phyloP scores from a whole-genome alignment of 345 rosid genomes.

The Sonneratia alba region DNA sequence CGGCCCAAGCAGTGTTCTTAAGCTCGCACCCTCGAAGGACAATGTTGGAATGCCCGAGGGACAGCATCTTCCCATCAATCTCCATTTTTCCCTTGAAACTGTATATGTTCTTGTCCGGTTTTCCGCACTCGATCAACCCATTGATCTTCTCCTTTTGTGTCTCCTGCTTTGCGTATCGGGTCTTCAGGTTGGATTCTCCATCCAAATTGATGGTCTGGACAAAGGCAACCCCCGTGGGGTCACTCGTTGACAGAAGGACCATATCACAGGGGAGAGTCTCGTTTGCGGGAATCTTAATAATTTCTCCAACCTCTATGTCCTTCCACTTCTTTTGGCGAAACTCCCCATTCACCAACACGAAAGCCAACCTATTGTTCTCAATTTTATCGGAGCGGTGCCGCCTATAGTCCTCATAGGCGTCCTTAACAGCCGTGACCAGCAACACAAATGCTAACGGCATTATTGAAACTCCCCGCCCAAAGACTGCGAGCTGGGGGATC shows the following conservation, averaged over 20 bases:
- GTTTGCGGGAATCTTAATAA: constrained; percentile 59
- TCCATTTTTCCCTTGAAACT: constrained; percentile 90
- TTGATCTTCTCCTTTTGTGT: constrained; percentile 52
- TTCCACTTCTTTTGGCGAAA: constrained; percentile 74
- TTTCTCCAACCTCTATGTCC: constrained; percentile 70
- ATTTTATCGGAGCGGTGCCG: constrained; percentile 77
- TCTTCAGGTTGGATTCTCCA: constrained; percentile 91
- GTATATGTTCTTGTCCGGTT: constrained; percentile 88
- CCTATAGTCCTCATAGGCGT: constrained; percentile 90
- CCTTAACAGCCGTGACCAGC: constrained; percentile 84
- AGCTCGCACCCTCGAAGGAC: constrained; percentile 90
- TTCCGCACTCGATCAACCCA: constrained; percentile 83
- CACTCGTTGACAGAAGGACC: constrained; percentile 86
- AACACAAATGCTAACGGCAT: constrained; percentile 86
- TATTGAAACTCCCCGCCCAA: constrained; percentile 83
- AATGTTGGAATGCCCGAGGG: constrained; percentile 93
- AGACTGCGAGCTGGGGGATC: constrained; percentile 94
- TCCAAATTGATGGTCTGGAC: constrained; percentile 93
- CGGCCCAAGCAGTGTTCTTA: constrained; percentile 75
- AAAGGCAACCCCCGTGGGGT: constrained; percentile 89
- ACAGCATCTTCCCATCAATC: constrained; percentile 64
- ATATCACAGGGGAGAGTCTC: constrained; percentile 91
- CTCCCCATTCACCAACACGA: constrained; percentile 39
- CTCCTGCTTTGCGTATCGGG: constrained; percentile 95
- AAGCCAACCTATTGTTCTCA: constrained; percentile 84